These are phyloP conservation scores for Pythium aphanidermatum DNA, from an alignment of 352 stramenopile genomes.

Conservation along the genomic window DNA sequence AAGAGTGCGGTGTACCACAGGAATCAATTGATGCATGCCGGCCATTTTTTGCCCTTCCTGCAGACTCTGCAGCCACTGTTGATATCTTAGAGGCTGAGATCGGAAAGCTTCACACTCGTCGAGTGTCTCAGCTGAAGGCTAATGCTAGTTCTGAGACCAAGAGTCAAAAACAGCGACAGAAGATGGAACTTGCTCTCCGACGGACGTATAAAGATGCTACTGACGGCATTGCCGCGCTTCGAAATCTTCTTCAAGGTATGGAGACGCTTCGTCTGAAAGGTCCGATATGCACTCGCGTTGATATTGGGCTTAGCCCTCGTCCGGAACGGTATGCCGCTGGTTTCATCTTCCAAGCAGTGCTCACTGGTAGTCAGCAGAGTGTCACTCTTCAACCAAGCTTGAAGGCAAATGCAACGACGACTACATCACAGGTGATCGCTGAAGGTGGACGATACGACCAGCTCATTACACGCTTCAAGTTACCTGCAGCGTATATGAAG, in stretches of 20 bases:
- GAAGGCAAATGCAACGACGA: conserved; percentile 23
- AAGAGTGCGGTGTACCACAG: conserved; percentile 43
- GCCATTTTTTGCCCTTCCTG: conserved; percentile 71
- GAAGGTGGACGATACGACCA: conserved; percentile 81
- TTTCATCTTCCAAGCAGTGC: conserved; percentile 82
- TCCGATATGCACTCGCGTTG: conserved; percentile 57
- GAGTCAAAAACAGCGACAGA: conserved; percentile 50
- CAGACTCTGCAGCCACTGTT: conserved; percentile 50
- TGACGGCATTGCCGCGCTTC: conserved; percentile 60
- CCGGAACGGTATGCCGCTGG: conserved; percentile 73
- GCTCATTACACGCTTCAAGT: conserved; percentile 77
- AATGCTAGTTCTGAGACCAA: not conserved
- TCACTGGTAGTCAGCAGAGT: conserved; percentile 25
- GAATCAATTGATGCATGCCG: conserved; percentile 51
- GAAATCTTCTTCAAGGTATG: conserved; percentile 62
- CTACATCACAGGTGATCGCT: conserved; percentile 61
- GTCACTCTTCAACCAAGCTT: conserved; percentile 4
- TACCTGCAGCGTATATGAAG: conserved; percentile 73
- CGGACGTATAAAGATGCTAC: conserved; percentile 62
- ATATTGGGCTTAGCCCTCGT: conserved; percentile 69
- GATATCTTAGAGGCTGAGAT: conserved; percentile 64
- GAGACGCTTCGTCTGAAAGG: conserved; percentile 55
- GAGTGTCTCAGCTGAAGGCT: conserved; percentile 23
- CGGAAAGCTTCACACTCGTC: conserved; percentile 50
- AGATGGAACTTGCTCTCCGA: conserved; percentile 50